A percentile compares a stretch with the other conserved stretches of the same genome.
phyloP scores from a whole-genome alignment of 768 basidiomycete genomes.

The Lenzites betulinus region DNA sequence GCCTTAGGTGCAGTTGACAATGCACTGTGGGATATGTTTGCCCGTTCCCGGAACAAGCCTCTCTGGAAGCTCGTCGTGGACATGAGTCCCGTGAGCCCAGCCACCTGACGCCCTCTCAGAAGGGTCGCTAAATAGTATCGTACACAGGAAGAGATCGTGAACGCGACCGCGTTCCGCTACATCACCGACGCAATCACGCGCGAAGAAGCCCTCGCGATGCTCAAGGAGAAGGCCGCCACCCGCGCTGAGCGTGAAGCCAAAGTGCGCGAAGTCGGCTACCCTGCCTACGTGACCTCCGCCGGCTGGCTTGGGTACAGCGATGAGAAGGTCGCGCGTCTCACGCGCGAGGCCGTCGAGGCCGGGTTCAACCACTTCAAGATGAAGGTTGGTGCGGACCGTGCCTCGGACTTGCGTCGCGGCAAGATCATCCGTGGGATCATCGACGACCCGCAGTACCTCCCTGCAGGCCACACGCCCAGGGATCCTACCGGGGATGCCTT shows the following conservation, averaged over 20 bases:
- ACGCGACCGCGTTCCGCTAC: slow-evolving; percentile 79
- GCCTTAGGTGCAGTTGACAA: slow-evolving; percentile 89
- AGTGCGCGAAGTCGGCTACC: slow-evolving; percentile 78
- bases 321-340: slow-evolving; percentile 86
- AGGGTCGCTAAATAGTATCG: not conserved
- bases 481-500: slow-evolving; percentile 65
- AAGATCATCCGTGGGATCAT: slow-evolving; percentile 92
- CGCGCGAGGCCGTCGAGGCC: slow-evolving; percentile 77
- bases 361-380: slow-evolving; percentile 99
- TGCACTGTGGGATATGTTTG: slow-evolving; percentile 94
- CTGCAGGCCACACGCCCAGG: slow-evolving; percentile 54
- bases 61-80: slow-evolving; percentile 94
- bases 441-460: slow-evolving; percentile 86
- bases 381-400: slow-evolving; percentile 89
- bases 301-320: slow-evolving; percentile 95
- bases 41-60: slow-evolving; percentile 77
- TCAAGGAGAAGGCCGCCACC: slow-evolving; percentile 72
- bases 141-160: slow-evolving; percentile 73
- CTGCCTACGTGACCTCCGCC: slow-evolving; percentile 91
- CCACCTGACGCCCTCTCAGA: not conserved
- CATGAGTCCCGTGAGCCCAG: slow-evolving; percentile 65
- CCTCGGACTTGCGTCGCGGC: slow-evolving; percentile 84
- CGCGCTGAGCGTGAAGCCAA: slow-evolving; percentile 80
- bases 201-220: slow-evolving; percentile 83
- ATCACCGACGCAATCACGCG: slow-evolving; percentile 92